Evolutionary conservation across 139 green algal species (phyloP), one percentile per base, ranked within the genome.

Genomic region (Edaphochlamys debaryana): DNA sequence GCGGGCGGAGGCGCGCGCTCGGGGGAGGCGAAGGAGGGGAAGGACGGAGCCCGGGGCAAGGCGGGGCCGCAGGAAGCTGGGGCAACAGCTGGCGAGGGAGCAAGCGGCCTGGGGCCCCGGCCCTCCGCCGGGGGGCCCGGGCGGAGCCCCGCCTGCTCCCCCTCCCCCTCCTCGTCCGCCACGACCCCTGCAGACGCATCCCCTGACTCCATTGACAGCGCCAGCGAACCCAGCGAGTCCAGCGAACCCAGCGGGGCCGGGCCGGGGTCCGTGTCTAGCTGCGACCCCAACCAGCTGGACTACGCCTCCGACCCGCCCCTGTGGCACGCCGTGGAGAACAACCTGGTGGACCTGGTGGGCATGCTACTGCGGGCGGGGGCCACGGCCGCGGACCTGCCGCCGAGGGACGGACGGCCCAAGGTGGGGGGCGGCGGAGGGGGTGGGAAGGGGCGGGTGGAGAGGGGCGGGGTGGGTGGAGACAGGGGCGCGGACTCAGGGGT

Each of bases 311-410:
- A 89, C 60, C 86, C 86, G 19, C 74, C 86, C 36, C 40, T 87
- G 68, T 89, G 86, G 80, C 86, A 89, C 30, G 86, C 80, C 7
- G 74, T 89, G 67, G 86, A 89, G 67, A 83, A 89, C 36, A 84
- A 84, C 68, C 79, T 87, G 52, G 67, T 54, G 62, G 60, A 73
- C 27, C 72, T 85, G 74, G 80, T 89, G 45, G 68, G 54, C 32
- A 50, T 79, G 67, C 80, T 89, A 74, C 69, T 89, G 38, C 56
- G 71, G 60, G 36, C 78, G 68, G 68, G 69, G 29, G 86, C 80
- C 17, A 80, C 66, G 3, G 72, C 85, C 4, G 78, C 56, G 4
- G 85, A 86, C 72, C 56, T 81, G 1, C 75, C 75, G 41, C 75
- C 42, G 7, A 34, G 45, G 58, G 60, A 71, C 6, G 75, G 75